A percentile compares a stretch with the other conserved stretches of the same genome.
These are phyloP conservation scores for Scenedesmus sp. DNA, from an alignment of 163 green algal genomes.

Conservation along the genomic window DNA sequence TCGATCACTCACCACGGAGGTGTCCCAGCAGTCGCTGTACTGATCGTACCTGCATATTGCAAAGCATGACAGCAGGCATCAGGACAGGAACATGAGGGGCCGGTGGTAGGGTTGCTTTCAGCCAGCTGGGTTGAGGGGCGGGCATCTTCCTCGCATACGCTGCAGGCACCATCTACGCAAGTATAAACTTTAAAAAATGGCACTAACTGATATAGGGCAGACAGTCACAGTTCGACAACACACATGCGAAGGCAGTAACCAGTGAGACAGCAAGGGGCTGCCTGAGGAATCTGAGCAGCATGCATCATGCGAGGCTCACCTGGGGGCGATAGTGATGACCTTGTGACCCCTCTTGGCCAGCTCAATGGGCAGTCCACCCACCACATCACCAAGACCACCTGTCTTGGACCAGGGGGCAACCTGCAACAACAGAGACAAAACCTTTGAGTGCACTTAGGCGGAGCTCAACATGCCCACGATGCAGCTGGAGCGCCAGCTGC, in stretches of 20 bases:
- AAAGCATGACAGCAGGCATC: background rate
- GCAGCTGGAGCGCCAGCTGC: background rate
- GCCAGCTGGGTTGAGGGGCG: background rate
- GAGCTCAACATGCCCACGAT: background rate
- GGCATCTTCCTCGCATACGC: background rate
- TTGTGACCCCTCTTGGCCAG: conserved; percentile 94
- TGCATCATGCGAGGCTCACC: conserved; percentile 15
- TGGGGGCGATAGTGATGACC: conserved; percentile 92
- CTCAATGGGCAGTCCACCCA: conserved; percentile 88
- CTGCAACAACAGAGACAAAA: conserved; percentile 2
- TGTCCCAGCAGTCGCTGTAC: conserved; percentile 97
- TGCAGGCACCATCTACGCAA: background rate
- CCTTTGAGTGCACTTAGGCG: background rate
- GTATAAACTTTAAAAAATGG: background rate
- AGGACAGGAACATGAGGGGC: background rate
- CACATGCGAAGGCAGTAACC: background rate
- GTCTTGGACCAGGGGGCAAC: conserved; percentile 85
- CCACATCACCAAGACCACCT: conserved; percentile 91
- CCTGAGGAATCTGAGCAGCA: background rate
- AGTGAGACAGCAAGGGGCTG: conserved; percentile 10
- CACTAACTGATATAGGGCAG: background rate
- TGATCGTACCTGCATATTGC: conserved; percentile 82
- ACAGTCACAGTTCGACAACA: background rate
- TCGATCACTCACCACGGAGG: conserved; percentile 67
- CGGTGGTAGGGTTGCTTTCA: background rate